Base-by-base conservation (phyloP, 1,284 basidiomycete genomes). In the Gastroboletus turbinatus region DNA sequence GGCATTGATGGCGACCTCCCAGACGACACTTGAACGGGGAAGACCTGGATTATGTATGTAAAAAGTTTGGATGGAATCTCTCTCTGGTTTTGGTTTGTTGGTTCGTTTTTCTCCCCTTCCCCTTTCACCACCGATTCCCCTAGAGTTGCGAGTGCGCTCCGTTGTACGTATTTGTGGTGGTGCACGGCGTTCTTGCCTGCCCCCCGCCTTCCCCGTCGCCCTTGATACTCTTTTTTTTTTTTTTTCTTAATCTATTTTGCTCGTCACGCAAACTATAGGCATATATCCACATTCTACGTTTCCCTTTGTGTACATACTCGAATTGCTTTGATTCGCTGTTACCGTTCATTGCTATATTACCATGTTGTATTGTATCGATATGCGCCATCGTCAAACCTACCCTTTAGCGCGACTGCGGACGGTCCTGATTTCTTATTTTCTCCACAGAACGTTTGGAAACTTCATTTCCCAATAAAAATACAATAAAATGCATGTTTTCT, bases 41-140 rank as follows among this genome's bases (percentile, higher is more conserved):
- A 54, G 53, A 51, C 29, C 40, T 56, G 55, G 60, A 61, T 62
- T 70, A 66, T 67, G 68, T 67, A 69, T 67, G 68, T 70, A 67
- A 68, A 65, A 64, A 44, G 45, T 46, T 57, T n/a, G 66, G 67
- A 68, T 36, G 66, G 66, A 69, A 66, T 68, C 51, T 33, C 16
- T 66, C 53, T 59, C 57, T 58, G 55, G 55, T 59, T 64, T 62
- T 58, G 45, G 52, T 53, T 67, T 56, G 63, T 56, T 51, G 55
- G 53, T 36, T 45, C 21, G 50, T 55, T 53, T 25, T 7, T 11
- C 23, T 14, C 9, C 10, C 17, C 3, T 17, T 19, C 46, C 23
- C 5, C n/a, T 44, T 25, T 30, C 42, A 48, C 48, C 40, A 29
- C 36, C 51, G 49, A 54, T 49, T 36, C 46, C 46, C 62, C 40